A percentile compares a stretch with the other conserved stretches of the same genome.
phyloP scores from a whole-genome alignment of 2,329 filamentous ascomycete species.

The Penicillium sp. region DNA sequence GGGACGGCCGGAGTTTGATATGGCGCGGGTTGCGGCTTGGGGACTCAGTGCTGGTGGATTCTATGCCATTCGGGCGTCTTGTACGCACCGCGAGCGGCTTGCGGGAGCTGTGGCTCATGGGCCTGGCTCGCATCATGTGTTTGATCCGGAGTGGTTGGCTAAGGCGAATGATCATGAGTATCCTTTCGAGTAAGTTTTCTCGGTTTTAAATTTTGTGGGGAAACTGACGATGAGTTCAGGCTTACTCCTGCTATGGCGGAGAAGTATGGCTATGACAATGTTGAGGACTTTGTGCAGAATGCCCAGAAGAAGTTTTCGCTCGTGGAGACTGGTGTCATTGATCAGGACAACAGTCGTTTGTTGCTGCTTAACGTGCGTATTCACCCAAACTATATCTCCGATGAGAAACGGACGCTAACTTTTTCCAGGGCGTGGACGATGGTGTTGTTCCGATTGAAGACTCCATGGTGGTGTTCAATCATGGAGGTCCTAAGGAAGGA shows the following conservation, averaged over 20 bases:
- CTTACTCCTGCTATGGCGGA: slow-evolving; percentile 56
- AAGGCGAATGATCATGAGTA: slow-evolving; percentile 66
- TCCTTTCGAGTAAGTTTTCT: slow-evolving; percentile 52
- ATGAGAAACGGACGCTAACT: slow-evolving; percentile 1
- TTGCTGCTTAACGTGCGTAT: slow-evolving; percentile 59
- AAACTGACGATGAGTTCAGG: slow-evolving; percentile 29
- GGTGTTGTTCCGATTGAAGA: slow-evolving; percentile 69
- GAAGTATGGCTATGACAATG: slow-evolving; percentile 61
- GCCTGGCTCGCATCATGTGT: slow-evolving; percentile 63
- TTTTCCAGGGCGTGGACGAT: slow-evolving; percentile 57
- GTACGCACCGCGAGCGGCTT: slow-evolving; percentile 60
- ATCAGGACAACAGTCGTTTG: slow-evolving; percentile 56
- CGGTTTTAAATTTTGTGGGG: no score
- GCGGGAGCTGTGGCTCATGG: slow-evolving; percentile 62
- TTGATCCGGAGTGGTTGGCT: slow-evolving; percentile 59
- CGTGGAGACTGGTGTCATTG: slow-evolving; percentile 58
- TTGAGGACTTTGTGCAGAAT: slow-evolving; percentile 56
- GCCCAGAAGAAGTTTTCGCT: slow-evolving; percentile 63
- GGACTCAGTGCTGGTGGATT: slow-evolving; percentile 66
- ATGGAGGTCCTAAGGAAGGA: slow-evolving; percentile 65
- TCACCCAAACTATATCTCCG: background rate
- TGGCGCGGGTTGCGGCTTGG: slow-evolving; percentile 60
- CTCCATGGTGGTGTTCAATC: slow-evolving; percentile 62
- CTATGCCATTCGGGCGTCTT: slow-evolving; percentile 66
- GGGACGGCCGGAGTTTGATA: slow-evolving; percentile 54